Conservation (phyloP, 208 protist genomes). For the Strigomonas culicis region DNA sequence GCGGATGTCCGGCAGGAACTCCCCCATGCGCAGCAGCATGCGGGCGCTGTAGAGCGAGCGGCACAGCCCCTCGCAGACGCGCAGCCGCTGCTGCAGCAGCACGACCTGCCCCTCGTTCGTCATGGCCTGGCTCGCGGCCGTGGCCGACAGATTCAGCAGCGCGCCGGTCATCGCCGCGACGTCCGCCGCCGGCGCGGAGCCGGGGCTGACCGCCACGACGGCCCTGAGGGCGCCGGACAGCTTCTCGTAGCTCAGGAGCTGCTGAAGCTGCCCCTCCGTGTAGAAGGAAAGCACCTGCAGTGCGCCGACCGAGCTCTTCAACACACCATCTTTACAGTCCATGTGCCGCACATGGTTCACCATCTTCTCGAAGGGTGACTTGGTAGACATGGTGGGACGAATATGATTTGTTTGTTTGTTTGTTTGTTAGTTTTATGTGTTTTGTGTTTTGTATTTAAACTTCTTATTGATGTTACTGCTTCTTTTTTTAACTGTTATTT, state of each 20-base stretch:
- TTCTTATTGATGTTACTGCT: background rate
- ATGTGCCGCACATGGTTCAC: background rate
- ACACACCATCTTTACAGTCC: no score
- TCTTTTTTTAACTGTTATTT: background rate
- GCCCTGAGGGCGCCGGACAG: background rate
- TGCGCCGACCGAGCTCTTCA: background rate
- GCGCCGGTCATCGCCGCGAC: background rate
- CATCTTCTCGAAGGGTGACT: background rate
- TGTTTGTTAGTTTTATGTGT: background rate
- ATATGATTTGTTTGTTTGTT: background rate
- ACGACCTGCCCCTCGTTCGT: background rate
- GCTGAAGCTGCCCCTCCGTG: slow-evolving; percentile 1
- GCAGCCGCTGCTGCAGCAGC: background rate
- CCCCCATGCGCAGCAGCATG: slow-evolving; percentile 48
- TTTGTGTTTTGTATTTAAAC: background rate
- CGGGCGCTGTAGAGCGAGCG: slow-evolving; percentile 24
- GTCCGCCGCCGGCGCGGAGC: no score
- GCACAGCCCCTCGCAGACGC: background rate
- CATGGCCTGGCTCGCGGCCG: background rate
- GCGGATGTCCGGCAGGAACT: slow-evolving; percentile 28
- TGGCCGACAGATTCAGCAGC: background rate
- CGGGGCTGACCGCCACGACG: no score
- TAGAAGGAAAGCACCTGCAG: background rate
- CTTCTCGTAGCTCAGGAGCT: slow-evolving; percentile 1
- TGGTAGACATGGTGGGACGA: background rate